Percentiles rank a stretch among this genome's conserved stretches.
Evolutionary conservation across 768 basidiomycete species (phyloP).

Genomic region (Tephrocybe sp.): DNA sequence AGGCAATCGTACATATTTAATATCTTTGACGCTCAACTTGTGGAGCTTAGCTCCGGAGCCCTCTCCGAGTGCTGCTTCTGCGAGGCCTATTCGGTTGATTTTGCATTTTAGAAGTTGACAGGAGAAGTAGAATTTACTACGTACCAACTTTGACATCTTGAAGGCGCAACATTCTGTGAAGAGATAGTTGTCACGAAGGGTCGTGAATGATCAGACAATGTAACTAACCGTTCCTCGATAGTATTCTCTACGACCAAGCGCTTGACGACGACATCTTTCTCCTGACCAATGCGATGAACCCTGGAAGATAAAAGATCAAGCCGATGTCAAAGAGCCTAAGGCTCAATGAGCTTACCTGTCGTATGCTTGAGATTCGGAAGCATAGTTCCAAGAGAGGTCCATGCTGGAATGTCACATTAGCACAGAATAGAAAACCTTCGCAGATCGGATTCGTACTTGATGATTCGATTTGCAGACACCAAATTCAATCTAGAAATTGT

Average conservation of each 20-base stretch:
- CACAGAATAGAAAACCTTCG: not conserved
- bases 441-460: conserved; percentile 47
- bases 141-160: conserved; percentile 66
- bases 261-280: conserved; percentile 67
- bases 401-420: conserved; percentile 37
- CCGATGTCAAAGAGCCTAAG: conserved; percentile 4
- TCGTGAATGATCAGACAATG: not conserved
- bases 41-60: conserved; percentile 60
- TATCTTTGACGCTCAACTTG: conserved; percentile 68
- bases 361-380: conserved; percentile 68
- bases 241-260: conserved; percentile 66
- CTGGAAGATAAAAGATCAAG: conserved; percentile 38
- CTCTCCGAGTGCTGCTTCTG: conserved; percentile 72
- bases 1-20: conserved; percentile 51
- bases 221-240: conserved; percentile 71
- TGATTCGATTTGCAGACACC: conserved; percentile 65
- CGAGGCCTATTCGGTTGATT: conserved; percentile 39
- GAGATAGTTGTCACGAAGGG: not conserved
- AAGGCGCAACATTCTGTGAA: conserved; percentile 59
- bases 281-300: conserved; percentile 70
- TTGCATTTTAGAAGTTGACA: not conserved
- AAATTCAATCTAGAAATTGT: conserved; percentile 47
- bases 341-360: conserved; percentile 31
- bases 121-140: conserved; percentile 11
- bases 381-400: conserved; percentile 76